Percentiles rank a stretch among this genome's conserved stretches.
These are phyloP conservation scores for Aspergillus sp. DNA, from an alignment of 2,329 filamentous ascomycete genomes.

Conservation along the genomic window DNA sequence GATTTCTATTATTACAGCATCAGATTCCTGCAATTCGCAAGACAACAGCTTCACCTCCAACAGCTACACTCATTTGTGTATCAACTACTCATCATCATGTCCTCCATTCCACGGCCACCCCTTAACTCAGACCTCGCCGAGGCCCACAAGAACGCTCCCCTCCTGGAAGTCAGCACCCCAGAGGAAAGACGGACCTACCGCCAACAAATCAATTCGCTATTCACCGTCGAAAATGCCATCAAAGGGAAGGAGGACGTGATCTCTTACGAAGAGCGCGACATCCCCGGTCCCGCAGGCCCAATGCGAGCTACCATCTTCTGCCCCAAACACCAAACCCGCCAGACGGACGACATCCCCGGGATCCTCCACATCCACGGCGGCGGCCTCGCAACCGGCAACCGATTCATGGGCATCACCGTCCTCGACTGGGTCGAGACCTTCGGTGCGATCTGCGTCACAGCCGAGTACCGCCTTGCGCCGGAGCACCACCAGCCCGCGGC, in stretches of 20 bases:
- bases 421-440: conserved; percentile 51
- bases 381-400: conserved; percentile 62
- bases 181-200: too few species aligned
- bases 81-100: too few species aligned
- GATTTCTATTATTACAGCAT: too few species aligned
- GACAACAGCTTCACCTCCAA: too few species aligned
- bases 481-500: conserved; percentile 32
- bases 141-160: too few species aligned
- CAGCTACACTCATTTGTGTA: too few species aligned
- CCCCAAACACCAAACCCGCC: conserved; percentile 1
- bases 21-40: too few species aligned
- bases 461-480: conserved; percentile 24
- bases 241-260: conserved; percentile 4
- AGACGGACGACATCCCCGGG: conserved; percentile 38
- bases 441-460: conserved; percentile 44
- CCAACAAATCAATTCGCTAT: background rate
- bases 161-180: too few species aligned
- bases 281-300: conserved; percentile 8
- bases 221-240: conserved; percentile 3
- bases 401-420: conserved; percentile 61
- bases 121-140: too few species aligned
- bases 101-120: too few species aligned
- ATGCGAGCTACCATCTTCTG: conserved; percentile 9
- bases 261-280: conserved; percentile 7
- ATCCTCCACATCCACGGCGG: conserved; percentile 68